Conservation (phyloP, 805 yeast species). For the Metschnikowia matae region DNA sequence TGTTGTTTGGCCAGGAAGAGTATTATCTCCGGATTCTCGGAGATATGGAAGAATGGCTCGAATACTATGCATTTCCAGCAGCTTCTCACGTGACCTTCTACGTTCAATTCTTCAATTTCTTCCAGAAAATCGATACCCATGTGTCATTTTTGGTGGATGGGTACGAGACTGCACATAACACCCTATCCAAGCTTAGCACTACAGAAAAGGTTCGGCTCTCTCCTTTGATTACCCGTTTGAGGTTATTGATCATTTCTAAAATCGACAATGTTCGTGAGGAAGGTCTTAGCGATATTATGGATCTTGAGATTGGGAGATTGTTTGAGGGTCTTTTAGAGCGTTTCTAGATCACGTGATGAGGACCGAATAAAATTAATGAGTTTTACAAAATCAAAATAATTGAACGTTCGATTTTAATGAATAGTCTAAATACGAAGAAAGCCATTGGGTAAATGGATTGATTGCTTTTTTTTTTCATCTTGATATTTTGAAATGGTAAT, state of each 20-base stretch:
- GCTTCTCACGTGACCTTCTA: conserved; percentile 1
- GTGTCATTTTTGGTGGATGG: conserved; percentile 28
- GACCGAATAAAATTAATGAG: too few relatives aligned
- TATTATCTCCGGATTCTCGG: conserved; percentile 62
- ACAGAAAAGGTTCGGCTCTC: conserved; percentile 52
- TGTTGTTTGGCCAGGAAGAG: conserved; percentile 56
- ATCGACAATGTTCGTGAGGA: conserved; percentile 18
- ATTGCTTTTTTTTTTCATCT: too few relatives aligned
- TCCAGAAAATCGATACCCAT: conserved; percentile 35
- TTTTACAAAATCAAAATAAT: too few relatives aligned
- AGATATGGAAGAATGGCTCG: conserved; percentile 59
- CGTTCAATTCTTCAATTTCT: conserved; percentile 23
- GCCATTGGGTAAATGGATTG: too few relatives aligned
- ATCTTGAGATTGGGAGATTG: conserved; percentile 34
- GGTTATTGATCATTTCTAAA: conserved; percentile 36
- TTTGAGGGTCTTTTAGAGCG: conserved; percentile 40
- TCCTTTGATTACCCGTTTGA: conserved; percentile 50
- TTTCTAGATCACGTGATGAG: conserved; percentile 4
- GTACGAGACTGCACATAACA: conserved; percentile 17
- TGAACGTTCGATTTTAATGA: too few relatives aligned
- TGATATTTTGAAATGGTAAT: too few relatives aligned
- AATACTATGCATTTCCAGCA: conserved; percentile 24
- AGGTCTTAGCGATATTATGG: conserved; percentile 19
- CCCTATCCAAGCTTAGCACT: conserved; percentile 27
- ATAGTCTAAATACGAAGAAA: too few relatives aligned